Evolutionary conservation across 2,329 filamentous ascomycete genomes (phyloP).

Genomic region (Byssoonygena ceratinophila): DNA sequence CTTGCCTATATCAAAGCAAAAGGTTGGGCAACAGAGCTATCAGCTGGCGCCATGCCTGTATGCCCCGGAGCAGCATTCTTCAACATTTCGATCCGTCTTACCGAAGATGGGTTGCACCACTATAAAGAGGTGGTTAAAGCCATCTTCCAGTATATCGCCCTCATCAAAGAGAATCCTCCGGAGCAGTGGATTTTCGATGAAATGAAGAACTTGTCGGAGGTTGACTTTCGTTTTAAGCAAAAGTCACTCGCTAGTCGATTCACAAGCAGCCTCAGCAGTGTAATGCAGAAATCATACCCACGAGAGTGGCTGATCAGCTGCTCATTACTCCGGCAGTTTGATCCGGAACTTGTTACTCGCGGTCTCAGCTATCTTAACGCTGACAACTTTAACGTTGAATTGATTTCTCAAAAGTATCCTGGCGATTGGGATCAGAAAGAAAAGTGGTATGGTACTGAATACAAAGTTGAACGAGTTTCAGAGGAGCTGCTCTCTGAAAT

Average conservation of each 20-base stretch:
- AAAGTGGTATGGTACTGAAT: slow-evolving; percentile 97
- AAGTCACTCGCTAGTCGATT: slow-evolving; percentile 85
- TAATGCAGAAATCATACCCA: slow-evolving; percentile 85
- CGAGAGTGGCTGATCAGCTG: slow-evolving; percentile 82
- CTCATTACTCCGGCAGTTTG: slow-evolving; percentile 66
- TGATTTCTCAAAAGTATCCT: slow-evolving; percentile 74
- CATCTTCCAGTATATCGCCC: slow-evolving; percentile 82
- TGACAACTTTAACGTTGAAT: slow-evolving; percentile 77
- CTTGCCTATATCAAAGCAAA: slow-evolving; percentile 81
- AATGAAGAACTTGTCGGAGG: slow-evolving; percentile 77
- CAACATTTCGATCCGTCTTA: slow-evolving; percentile 66
- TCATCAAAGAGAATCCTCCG: slow-evolving; percentile 68
- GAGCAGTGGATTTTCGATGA: slow-evolving; percentile 93
- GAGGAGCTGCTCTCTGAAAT: slow-evolving; percentile 63
- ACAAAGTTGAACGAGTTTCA: slow-evolving; percentile 71
- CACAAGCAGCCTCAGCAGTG: slow-evolving; percentile 68
- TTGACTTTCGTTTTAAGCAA: slow-evolving; percentile 90
- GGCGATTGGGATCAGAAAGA: slow-evolving; percentile 80
- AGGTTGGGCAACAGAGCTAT: slow-evolving; percentile 77
- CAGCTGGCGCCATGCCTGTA: slow-evolving; percentile 62
- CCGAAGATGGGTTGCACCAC: slow-evolving; percentile 70
- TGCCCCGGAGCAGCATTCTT: slow-evolving; percentile 76
- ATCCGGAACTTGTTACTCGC: slow-evolving; percentile 62
- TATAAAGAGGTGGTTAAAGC: slow-evolving; percentile 74
- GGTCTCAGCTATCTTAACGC: slow-evolving; percentile 65